Evolutionary conservation across 352 stramenopile species (phyloP).

Genomic region (Phytopythium montanum): DNA sequence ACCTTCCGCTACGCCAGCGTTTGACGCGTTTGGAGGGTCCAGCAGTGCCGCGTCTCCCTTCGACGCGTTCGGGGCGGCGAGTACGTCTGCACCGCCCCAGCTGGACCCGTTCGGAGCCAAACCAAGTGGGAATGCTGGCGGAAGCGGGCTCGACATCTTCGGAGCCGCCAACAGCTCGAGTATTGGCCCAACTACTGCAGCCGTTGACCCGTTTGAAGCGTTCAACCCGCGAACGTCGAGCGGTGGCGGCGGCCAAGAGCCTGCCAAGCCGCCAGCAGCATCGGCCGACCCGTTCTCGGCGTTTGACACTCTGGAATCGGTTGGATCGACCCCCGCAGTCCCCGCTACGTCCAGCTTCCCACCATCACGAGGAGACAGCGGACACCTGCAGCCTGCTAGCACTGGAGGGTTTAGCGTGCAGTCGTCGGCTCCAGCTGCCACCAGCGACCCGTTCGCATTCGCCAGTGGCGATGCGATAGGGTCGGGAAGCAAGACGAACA

Average conservation of each 20-base stretch:
- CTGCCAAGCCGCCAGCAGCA: slow-evolving; percentile 6
- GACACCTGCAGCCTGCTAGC: not conserved
- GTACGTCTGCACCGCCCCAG: not conserved
- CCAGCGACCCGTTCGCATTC: slow-evolving; percentile 55
- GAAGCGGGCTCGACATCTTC: slow-evolving; percentile 34
- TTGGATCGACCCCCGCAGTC: slow-evolving; percentile 7
- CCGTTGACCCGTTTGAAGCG: slow-evolving; percentile 20
- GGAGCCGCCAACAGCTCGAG: slow-evolving; percentile 21
- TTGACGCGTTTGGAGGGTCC: slow-evolving; percentile 12
- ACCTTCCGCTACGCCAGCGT: slow-evolving; percentile 12
- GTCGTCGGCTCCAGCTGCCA: slow-evolving; percentile 11
- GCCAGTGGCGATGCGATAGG: slow-evolving; percentile 13
- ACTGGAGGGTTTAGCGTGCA: not conserved
- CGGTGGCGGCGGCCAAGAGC: slow-evolving; percentile 7
- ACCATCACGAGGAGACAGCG: not conserved
- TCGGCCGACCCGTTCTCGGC: slow-evolving; percentile 55
- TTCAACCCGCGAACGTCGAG: slow-evolving; percentile 17
- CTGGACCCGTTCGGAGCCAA: slow-evolving; percentile 5
- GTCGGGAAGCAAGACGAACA: slow-evolving; percentile 19
- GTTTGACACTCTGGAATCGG: slow-evolving; percentile 37
- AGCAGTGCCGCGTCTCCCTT: slow-evolving; percentile 9
- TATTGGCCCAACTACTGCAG: slow-evolving; percentile 21
- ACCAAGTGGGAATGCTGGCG: not conserved
- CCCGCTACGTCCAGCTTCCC: slow-evolving; percentile 5
- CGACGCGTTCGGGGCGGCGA: slow-evolving; percentile 32